These are phyloP conservation scores for Rhinocladiella similis DNA, from an alignment of 2,329 filamentous ascomycete genomes.

Conservation along the genomic window DNA sequence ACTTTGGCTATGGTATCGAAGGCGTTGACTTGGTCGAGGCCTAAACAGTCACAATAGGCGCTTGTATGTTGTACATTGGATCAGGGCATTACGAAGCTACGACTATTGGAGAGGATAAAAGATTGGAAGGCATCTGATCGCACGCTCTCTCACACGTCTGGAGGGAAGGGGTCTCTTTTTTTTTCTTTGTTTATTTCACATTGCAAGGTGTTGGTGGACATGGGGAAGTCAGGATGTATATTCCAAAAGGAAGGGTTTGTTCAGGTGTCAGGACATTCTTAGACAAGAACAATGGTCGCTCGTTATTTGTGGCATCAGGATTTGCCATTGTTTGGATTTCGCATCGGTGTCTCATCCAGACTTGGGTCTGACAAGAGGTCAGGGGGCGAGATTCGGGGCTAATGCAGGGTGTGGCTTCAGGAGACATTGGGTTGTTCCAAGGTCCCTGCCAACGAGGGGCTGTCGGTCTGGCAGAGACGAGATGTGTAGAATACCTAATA, in stretches of 20 bases:
- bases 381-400: constrained; percentile 7
- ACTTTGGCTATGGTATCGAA: constrained; percentile 70
- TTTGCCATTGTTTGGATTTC: neutral
- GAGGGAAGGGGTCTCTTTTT: neutral
- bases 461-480: neutral
- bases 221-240: neutral
- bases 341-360: neutral
- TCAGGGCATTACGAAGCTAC: constrained; percentile 15
- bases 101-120: constrained; percentile 7
- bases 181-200: constrained; percentile 2
- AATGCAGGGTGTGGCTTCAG: constrained; percentile 17
- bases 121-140: neutral
- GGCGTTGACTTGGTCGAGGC: constrained; percentile 54
- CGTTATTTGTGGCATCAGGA: neutral
- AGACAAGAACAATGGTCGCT: constrained; percentile 4
- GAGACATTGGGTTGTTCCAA: neutral
- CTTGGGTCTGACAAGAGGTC: constrained; percentile 8
- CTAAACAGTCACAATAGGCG: constrained; percentile 8
- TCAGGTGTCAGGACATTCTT: neutral
- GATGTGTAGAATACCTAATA: neutral
- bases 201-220: constrained; percentile 18
- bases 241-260: neutral
- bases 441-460: neutral
- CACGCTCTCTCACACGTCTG: neutral
- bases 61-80: constrained; percentile 10